These are phyloP conservation scores for Colletotrichum echinochloae DNA, from an alignment of 2,329 filamentous ascomycete species.

Conservation along the genomic window DNA sequence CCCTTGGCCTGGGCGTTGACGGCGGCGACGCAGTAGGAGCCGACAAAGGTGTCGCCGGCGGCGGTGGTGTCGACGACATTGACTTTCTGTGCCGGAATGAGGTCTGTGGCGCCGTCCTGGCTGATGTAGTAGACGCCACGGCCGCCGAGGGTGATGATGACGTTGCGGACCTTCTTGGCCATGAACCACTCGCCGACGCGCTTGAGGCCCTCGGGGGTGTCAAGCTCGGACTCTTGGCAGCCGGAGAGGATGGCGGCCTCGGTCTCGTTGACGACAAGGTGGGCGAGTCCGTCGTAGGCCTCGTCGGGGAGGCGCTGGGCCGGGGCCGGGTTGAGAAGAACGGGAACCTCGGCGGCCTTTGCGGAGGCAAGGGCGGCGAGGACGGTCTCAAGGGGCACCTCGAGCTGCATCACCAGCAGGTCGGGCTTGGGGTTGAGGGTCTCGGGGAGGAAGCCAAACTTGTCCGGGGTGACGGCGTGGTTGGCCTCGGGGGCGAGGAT, in stretches of 20 bases:
- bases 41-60: constrained; percentile 94
- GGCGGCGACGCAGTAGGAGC: constrained; percentile 82
- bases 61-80: constrained; percentile 91
- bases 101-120: constrained; percentile 53
- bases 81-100: constrained; percentile 75
- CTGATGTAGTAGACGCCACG: constrained; percentile 79
- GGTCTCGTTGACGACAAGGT: constrained; percentile 91
- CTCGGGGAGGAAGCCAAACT: constrained; percentile 50
- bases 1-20: constrained; percentile 58
- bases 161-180: constrained; percentile 75
- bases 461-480: constrained; percentile 56
- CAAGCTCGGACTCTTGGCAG: constrained; percentile 61
- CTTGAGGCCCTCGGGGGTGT: constrained; percentile 57
- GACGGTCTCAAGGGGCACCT: constrained; percentile 76
- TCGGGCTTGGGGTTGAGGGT: constrained; percentile 59
- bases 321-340: constrained; percentile 88
- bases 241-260: constrained; percentile 82
- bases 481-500: constrained; percentile 80
- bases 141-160: constrained; percentile 86
- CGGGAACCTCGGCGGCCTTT: constrained; percentile 62
- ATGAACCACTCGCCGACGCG: constrained; percentile 72
- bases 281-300: constrained; percentile 76
- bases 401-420: constrained; percentile 81
- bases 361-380: constrained; percentile 69
- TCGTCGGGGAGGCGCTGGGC: constrained; percentile 75